Base-by-base conservation (phyloP, 768 basidiomycete genomes). In the Pleurotus tuoliensis region DNA sequence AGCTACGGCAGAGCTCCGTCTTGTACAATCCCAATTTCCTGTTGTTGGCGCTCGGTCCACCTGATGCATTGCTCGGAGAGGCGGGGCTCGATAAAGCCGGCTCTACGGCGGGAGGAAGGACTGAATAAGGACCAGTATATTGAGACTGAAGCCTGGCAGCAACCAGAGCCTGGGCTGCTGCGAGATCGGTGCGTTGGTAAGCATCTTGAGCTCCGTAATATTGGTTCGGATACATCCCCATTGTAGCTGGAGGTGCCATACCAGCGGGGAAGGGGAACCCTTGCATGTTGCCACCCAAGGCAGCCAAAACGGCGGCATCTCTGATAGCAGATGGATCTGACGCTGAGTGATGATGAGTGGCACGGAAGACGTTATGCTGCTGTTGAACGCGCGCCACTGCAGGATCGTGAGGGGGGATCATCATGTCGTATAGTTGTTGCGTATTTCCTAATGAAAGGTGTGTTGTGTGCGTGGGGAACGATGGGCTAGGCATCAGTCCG, bases 41-140 rank as follows among this genome's bases (percentile, higher is more conserved):
- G 67, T 95, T 95, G 73, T 94, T 94, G 8, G 92, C 89, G 60
- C 90, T 93, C 13, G 92, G 92, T 0, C 92, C 92, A 46, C 90
- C 92, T 15, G 92, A 92, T 0, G 92, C 92, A 47, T 74, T 61
- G 57, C 64, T 76, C 12, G 69, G 71, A 62, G 66, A 76, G 16
- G 75, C 72, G 0, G 79, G 76, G 59, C 78, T 80, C 13, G 76
- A 68, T 40, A 79, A 67, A 55, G 68, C 69, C 7, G 66, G 66
- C 25, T 75, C 72, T 46, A 70, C 61, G 52, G 69, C 72, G 15
- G 71, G 70, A 22, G 67, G 66, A 39, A 63, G 69, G 56, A 70
- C 67, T 5, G 66, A 71, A 58, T 85, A 84, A 25, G 76, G 73
- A 11, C 80, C 72, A 4, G 76, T 78, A 62, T 86, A 91, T 49